Base-by-base conservation (phyloP, 2,329 filamentous ascomycete genomes). In the Colletotrichum liaoningense region DNA sequence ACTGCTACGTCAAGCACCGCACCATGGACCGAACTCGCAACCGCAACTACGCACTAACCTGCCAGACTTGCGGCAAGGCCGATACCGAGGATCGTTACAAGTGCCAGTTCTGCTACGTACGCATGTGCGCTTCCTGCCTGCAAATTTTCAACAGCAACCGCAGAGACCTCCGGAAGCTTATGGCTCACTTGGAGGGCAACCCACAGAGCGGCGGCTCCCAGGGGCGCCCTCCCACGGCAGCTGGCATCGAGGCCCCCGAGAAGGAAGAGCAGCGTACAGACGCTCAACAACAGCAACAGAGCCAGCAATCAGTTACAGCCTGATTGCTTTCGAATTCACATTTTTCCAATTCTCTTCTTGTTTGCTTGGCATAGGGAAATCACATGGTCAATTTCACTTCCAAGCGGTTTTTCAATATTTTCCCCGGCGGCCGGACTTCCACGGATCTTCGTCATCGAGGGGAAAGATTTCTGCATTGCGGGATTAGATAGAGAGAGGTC, bases 41-140 rank as follows among this genome's bases (percentile, higher is more conserved):
- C 79, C 79, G 78, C 59, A 78, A 84, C 76, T 87, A 89, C 77
- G 83, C 88, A 2, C 81, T 90, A 24, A 83, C 86, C 12, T 91
- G 89, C 78, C 87, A 89, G 79, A 83, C 86, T 4, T 91, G 89
- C 79, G 83, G 83, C 65, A 82, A 81, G 69, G 81, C 82, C 63
- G 87, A 89, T 70, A 76, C 78, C 7, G 83, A 84, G 57, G 80
- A 84, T 74, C 85, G 88, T 46, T 86, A 81, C 80, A 82, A 82
- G 24, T 90, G 88, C 78, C 80, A 80, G 16, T 88, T 86, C 79
- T 90, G 88, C 79, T 82, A 84, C 72, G 76, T 90, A 60, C 85
- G 88, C 64, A 84, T 90, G 70, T 91, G 89, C 79, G 82, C 83
- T 38, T 75, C 80, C 2, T 91, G 89, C 76, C 78, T 82, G 52